These are phyloP conservation scores for Cyberlindnera americana DNA, from an alignment of 805 yeast genomes.

Conservation along the genomic window DNA sequence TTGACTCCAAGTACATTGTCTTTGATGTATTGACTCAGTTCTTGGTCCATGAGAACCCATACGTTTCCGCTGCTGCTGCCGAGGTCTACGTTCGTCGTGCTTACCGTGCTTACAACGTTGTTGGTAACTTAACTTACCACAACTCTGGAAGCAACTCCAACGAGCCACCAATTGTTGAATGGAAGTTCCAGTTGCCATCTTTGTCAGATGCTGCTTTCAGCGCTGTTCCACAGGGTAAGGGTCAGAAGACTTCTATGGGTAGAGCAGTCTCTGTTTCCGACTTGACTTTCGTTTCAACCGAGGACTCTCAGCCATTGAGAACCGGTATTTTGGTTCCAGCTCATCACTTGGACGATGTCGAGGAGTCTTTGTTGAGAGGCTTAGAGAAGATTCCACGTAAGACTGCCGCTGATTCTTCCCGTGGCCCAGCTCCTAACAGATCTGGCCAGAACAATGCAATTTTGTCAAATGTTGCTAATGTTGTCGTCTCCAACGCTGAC, in stretches of 20 bases:
- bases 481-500: conserved; percentile 69
- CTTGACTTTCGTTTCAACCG: conserved; percentile 78
- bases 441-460: conserved; percentile 30
- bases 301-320: conserved; percentile 64
- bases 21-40: conserved; percentile 95
- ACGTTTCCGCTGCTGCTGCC: conserved; percentile 93
- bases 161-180: conserved; percentile 69
- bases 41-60: conserved; percentile 75
- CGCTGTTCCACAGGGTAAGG: conserved; percentile 52
- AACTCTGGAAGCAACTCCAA: conserved; percentile 31
- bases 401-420: conserved; percentile 28
- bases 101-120: conserved; percentile 90
- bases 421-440: conserved; percentile 50
- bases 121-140: conserved; percentile 69
- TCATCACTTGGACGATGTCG: conserved; percentile 83
- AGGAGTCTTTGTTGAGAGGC: conserved; percentile 73
- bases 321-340: conserved; percentile 82
- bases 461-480: conserved; percentile 77
- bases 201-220: conserved; percentile 69
- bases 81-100: conserved; percentile 97
- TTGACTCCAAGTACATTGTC: conserved; percentile 93
- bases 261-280: conserved; percentile 94
- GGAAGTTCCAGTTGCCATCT: conserved; percentile 86
- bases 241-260: conserved; percentile 48
- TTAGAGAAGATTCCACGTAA: conserved; percentile 61